Evolutionary conservation across 2,329 filamentous ascomycete species (phyloP).

Genomic region (Leptographium flavum): DNA sequence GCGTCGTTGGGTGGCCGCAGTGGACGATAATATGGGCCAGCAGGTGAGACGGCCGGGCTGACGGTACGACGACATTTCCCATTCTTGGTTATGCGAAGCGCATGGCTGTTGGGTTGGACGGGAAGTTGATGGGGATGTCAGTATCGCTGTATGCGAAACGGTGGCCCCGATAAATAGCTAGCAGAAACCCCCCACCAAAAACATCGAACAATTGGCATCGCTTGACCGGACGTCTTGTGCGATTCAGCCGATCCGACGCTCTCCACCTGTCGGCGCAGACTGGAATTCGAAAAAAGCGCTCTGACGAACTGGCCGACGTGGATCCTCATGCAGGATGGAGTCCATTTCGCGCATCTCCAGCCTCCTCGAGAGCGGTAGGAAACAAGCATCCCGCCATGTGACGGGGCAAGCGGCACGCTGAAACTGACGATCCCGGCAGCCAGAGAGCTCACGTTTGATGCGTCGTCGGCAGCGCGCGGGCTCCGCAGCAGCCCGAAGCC

Average conservation of each 20-base stretch:
- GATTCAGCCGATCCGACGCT: background rate
- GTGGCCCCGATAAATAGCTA: background rate
- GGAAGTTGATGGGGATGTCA: background rate
- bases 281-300: background rate
- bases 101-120: background rate
- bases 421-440: conserved; percentile 35
- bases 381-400: background rate
- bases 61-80: conserved; percentile 28
- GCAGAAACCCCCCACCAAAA: background rate
- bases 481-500: conserved; percentile 43
- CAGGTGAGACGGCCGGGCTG: conserved; percentile 44
- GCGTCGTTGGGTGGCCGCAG: conserved; percentile 42
- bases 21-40: conserved; percentile 48
- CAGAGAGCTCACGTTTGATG: conserved; percentile 93
- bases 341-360: conserved; percentile 88
- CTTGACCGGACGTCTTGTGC: background rate
- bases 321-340: conserved; percentile 52
- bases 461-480: conserved; percentile 72
- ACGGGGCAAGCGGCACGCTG: background rate
- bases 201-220: background rate
- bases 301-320: background rate
- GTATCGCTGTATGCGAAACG: background rate
- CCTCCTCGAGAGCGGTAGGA: conserved; percentile 82
- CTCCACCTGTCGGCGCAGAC: background rate
- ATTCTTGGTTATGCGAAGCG: conserved; percentile 2